Conservation (phyloP, 2,329 filamentous ascomycete genomes). For the Reticulascus tulasneorum region DNA sequence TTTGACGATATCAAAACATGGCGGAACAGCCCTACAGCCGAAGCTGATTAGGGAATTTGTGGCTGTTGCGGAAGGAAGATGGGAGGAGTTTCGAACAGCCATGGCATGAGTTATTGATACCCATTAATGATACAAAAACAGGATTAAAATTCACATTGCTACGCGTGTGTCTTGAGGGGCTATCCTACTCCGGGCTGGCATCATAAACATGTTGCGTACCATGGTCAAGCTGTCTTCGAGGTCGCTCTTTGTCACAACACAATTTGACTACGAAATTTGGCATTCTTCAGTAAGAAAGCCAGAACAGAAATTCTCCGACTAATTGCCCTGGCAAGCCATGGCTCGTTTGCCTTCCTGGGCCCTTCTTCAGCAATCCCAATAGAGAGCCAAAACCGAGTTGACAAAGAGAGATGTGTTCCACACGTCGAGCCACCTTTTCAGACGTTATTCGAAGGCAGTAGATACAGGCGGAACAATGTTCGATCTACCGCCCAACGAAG, state of each 20-base stretch:
- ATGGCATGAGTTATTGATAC: constrained; percentile 29
- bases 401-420: constrained; percentile 59
- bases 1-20: constrained; percentile 75
- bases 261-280: constrained; percentile 2
- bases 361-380: not conserved
- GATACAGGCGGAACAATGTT: constrained; percentile 67
- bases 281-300: not conserved
- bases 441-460: constrained; percentile 75
- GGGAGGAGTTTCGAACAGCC: constrained; percentile 48
- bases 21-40: constrained; percentile 67
- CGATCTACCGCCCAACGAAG: constrained; percentile 58
- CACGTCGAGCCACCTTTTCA: constrained; percentile 84
- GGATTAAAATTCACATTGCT: constrained; percentile 1
- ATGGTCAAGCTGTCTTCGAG: too few species aligned
- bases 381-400: not conserved
- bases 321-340: too few species aligned
- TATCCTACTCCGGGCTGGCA: not conserved
- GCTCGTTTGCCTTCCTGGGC: too few species aligned
- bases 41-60: constrained; percentile 59
- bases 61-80: constrained; percentile 57
- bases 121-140: constrained; percentile 12
- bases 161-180: not conserved
- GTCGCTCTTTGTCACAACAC: not conserved
- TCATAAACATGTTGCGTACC: not conserved
- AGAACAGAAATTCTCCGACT: too few species aligned